A percentile compares a stretch with the other conserved stretches of the same genome.
Evolutionary conservation across 305 asterid genomes (phyloP).

Genomic region (Fraxinus floribunda): DNA sequence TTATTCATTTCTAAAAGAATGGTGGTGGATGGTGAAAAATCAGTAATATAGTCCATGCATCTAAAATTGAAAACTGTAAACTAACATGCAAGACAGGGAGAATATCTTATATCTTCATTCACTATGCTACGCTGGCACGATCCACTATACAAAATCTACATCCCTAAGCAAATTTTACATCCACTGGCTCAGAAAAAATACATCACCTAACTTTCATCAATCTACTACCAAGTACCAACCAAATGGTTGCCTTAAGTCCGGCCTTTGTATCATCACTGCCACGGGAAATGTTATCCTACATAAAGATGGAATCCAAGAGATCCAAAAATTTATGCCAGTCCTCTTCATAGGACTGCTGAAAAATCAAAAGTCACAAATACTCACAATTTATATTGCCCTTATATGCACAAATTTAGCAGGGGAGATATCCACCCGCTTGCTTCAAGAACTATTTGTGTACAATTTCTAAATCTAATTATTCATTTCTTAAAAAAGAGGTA

Average conservation of each 20-base stretch:
- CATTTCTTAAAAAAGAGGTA: neutral
- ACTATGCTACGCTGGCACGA: neutral
- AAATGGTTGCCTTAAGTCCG: constrained; percentile 76
- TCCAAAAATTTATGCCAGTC: neutral
- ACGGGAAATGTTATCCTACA: constrained; percentile 24
- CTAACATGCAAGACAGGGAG: neutral
- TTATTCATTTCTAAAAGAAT: neutral
- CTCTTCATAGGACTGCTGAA: neutral
- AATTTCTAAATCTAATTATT: neutral
- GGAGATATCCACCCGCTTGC: neutral
- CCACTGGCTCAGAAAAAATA: constrained; percentile 63
- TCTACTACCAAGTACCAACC: constrained; percentile 85
- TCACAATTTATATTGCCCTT: neutral
- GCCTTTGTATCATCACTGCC: constrained; percentile 91
- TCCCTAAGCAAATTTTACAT: constrained; percentile 3
- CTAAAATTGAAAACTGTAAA: neutral
- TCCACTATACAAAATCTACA: neutral
- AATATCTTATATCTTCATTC: neutral
- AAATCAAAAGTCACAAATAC: neutral
- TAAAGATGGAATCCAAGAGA: constrained; percentile 10
- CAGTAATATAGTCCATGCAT: neutral
- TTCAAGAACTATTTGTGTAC: neutral
- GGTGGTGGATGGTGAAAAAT: neutral
- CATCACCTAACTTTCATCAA: constrained; percentile 56
- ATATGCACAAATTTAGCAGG: neutral